phyloP scores from a whole-genome alignment of 2,329 filamentous ascomycete species.

The Aspergillus sp. region DNA sequence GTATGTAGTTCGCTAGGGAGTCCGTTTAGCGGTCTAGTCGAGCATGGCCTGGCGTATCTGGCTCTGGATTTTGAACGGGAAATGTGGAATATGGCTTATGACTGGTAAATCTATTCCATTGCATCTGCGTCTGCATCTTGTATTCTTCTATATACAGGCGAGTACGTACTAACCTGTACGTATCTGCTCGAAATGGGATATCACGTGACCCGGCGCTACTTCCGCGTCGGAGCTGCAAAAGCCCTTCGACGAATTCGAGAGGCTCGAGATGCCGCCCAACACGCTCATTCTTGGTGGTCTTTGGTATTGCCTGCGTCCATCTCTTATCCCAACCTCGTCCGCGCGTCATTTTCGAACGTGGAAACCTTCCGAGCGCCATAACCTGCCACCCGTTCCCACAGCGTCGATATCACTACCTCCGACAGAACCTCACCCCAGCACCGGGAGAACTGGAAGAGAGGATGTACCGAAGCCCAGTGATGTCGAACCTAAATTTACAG shows the following conservation, averaged over 20 bases:
- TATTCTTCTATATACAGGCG: too few relatives aligned
- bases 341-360: slow-evolving; percentile 7
- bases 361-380: slow-evolving; percentile 4
- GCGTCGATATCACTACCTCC: slow-evolving; percentile 7
- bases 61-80: slow-evolving; percentile 26
- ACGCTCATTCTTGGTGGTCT: slow-evolving; percentile 28
- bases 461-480: slow-evolving; percentile 3
- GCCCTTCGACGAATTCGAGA: slow-evolving; percentile 3
- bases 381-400: slow-evolving; percentile 2
- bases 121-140: neutral
- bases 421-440: slow-evolving; percentile 14
- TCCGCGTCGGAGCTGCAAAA: neutral
- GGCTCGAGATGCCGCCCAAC: slow-evolving; percentile 24
- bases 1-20: slow-evolving; percentile 19
- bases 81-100: slow-evolving; percentile 15
- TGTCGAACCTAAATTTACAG: slow-evolving; percentile 4
- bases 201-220: slow-evolving; percentile 10
- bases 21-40: slow-evolving; percentile 22
- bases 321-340: slow-evolving; percentile 17
- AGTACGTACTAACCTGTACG: too few relatives aligned
- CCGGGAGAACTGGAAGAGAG: slow-evolving; percentile 1
- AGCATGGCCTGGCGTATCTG: slow-evolving; percentile 34
- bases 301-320: slow-evolving; percentile 35
- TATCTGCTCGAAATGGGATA: neutral
- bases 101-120: slow-evolving; percentile 8